Conservation (phyloP, 2,329 filamentous ascomycete genomes). For the Arthroderma sp. region DNA sequence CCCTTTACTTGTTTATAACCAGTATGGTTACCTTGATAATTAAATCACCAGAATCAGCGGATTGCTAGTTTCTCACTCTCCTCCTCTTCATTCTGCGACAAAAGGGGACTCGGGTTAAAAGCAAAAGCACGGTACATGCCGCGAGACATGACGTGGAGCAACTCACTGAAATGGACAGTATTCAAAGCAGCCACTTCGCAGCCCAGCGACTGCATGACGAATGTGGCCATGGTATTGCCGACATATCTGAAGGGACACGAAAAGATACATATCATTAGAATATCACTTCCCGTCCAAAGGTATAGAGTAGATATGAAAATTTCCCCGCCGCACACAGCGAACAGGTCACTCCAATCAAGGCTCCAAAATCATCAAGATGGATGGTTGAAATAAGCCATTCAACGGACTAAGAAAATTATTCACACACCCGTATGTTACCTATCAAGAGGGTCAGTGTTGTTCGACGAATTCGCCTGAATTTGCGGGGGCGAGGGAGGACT, state of each 20-base stretch:
- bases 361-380: not conserved
- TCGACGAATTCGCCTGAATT: not conserved
- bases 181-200: conserved; percentile 91
- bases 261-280: conserved; percentile 2
- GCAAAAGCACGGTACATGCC: not conserved
- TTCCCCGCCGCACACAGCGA: not conserved
- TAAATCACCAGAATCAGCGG: not conserved
- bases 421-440: conserved; percentile 41
- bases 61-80: not conserved
- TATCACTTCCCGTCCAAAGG: not conserved
- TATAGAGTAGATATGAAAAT: not conserved
- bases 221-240: conserved; percentile 92
- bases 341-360: not conserved
- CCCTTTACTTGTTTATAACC: conserved; percentile 84
- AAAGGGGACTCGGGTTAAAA: not conserved
- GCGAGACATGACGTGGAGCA: not conserved
- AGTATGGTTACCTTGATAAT: conserved; percentile 69
- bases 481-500: conserved; percentile 7
- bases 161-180: conserved; percentile 91
- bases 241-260: conserved; percentile 57
- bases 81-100: not conserved
- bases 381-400: not conserved
- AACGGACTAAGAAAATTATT: not conserved
- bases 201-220: conserved; percentile 83
- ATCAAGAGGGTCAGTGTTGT: conserved; percentile 8